These are phyloP conservation scores for Vigna trinervia DNA, from an alignment of 306 rosid species.

Conservation along the genomic window DNA sequence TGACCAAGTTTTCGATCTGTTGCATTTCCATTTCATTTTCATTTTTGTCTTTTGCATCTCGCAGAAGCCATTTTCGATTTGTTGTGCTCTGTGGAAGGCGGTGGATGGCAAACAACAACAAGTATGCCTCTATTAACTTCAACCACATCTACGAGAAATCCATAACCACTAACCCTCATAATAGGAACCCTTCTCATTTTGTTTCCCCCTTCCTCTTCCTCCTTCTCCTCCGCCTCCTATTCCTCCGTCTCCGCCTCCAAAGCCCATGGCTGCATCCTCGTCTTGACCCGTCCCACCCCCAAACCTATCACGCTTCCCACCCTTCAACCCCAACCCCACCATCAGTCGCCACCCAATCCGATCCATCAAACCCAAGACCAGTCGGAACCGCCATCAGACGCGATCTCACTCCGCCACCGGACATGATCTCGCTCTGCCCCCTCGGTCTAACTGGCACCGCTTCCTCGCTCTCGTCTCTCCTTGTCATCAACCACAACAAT, in stretches of 20 bases:
- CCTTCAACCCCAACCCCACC: not conserved
- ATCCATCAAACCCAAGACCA: slow-evolving; percentile 48
- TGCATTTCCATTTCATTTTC: no score
- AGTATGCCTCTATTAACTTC: no score
- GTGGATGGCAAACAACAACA: no score
- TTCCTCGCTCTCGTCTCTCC: slow-evolving; percentile 35
- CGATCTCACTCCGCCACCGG: slow-evolving; percentile 63
- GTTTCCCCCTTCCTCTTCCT: no score
- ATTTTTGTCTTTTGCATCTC: slow-evolving; percentile 40
- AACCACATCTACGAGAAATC: no score
- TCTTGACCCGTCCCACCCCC: slow-evolving; percentile 70
- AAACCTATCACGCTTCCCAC: slow-evolving; percentile 47
- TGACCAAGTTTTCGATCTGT: slow-evolving; percentile 41
- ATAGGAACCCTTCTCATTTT: no score
- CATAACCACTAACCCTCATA: no score
- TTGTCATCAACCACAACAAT: slow-evolving; percentile 46
- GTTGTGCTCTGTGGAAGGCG: no score
- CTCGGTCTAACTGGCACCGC: slow-evolving; percentile 62
- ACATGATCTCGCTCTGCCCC: slow-evolving; percentile 37
- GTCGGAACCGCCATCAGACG: slow-evolving; percentile 49
- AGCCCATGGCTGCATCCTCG: slow-evolving; percentile 80
- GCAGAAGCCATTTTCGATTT: not conserved
- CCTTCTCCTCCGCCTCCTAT: slow-evolving; percentile 23
- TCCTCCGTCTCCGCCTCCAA: slow-evolving; percentile 69
- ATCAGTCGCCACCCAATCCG: slow-evolving; percentile 13